Evolutionary conservation across 805 yeast genomes (phyloP), one percentile per base, ranked within the genome.

Genomic region (Tetrapisispora iriomotensis): DNA sequence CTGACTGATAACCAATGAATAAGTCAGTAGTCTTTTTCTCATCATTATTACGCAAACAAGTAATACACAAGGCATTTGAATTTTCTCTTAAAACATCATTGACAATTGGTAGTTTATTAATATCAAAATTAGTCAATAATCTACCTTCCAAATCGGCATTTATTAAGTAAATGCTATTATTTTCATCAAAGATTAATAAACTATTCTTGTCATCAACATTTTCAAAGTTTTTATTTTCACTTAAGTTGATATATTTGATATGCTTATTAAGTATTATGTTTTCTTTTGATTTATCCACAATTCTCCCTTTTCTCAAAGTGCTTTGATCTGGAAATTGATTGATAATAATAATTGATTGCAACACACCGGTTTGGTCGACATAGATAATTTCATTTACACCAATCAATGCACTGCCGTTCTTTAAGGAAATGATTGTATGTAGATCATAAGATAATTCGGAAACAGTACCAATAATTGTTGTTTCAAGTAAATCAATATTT

Each of bases 381-480:
- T 84, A 88, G 9, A 85, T 63, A 8, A 88, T 48, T 49, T 81
- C 83, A 54, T 88, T 87, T 26, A 81, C 71, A 1, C 96, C 96
- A 3, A 84, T 39, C 4, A 75, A 48, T 6, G 87, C 60, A 34
- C 77, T 64, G 0, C 96, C 96, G 2, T 67, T 65, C 1, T 74
- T 68, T 25, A 86, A 62, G 0, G 95, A 79, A 8, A 81, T 59
- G 8, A 87, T 60, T 13, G 69, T 62, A 47, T 76, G 79, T 2
- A 81, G 55, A 55, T 85, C 96, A 60, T 75, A 84, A 0, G 96
- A 94, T 22, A 90, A 63, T 28, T 70, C 70, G 13, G 72, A 69
- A 6, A 82, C 65, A 36, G 75, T 77, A 43, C 80, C 68, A 29
- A 88, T 82, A 0, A 82, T 67, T 0, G 90, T 80, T 1, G 56